Base-by-base conservation (phyloP, 2,329 filamentous ascomycete species). In the Penicillium fuscoglaucum region DNA sequence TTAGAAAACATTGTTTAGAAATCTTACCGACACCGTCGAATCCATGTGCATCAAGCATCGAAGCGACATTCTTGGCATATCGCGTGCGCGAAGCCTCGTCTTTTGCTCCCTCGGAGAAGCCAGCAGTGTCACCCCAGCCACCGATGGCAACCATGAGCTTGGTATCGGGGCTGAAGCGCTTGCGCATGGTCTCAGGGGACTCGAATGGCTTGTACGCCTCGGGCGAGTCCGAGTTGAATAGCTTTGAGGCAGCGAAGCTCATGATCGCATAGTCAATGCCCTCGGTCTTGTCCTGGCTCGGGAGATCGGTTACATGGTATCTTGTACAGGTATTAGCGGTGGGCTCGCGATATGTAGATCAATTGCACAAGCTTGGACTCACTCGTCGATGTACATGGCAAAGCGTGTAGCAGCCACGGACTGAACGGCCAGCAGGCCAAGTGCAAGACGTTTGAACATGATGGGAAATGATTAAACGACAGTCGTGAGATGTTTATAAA, bases 101-200 rank as follows among this genome's bases (percentile, higher is more conserved):
- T 51, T 77, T 79, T 1, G 86, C 84, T 0, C 82, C 87, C 1
- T 43, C 71, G 0, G 82, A 80, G 67, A 90, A 91, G 0, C 87
- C 88, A 7, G 73, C 70, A 0, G 83, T 86, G 59, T 90, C 87
- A 0, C 88, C 88, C 89, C 89, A 92, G 52, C 89, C 89, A 12
- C 89, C 89, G 61, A 92, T 85, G 21, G 89, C 88, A 39, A 91
- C 80, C 76, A 88, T 82, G 24, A 91, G 74, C 64, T 88, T 87
- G 21, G 87, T 86, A 28, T 78, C 78, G 0, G 80, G 70, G 13
- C 78, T 69, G 55, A 86, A 88, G 21, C 84, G 76, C 28, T 74
- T 73, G 19, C 84, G 81, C 45, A 86, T 76, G 4, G 80, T 77
- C 0, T 73, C 68, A 2, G 87, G 72, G 0, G 80, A 70, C 70